Percentiles rank a stretch among this genome's conserved stretches.
Evolutionary conservation across 495 filamentous ascomycete genomes (phyloP).

Genomic region (Umbilicaria muhlenbergii): DNA sequence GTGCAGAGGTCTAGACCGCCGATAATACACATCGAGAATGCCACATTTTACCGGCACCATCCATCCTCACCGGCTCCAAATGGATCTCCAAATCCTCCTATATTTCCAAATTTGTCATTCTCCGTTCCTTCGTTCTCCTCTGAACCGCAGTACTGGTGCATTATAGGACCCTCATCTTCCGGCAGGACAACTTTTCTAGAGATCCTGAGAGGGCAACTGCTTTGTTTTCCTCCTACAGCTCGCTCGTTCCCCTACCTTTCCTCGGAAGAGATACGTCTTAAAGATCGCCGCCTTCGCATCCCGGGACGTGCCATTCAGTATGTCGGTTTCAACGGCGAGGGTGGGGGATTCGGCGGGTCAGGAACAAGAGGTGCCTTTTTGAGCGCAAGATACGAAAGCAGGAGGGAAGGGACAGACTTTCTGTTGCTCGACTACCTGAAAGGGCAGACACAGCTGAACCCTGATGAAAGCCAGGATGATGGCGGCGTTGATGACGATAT

Average conservation of each 20-base stretch:
- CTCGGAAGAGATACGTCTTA: conserved; percentile 38
- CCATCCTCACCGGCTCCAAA: conserved; percentile 32
- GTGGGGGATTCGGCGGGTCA: conserved; percentile 33
- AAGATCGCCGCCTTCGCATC: conserved; percentile 36
- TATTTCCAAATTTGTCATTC: conserved; percentile 56
- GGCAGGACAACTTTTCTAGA: conserved; percentile 66
- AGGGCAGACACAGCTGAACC: conserved; percentile 65
- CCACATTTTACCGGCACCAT: conserved; percentile 68
- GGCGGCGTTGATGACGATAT: conserved; percentile 24
- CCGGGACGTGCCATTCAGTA: conserved; percentile 57
- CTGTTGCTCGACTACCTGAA: conserved; percentile 62
- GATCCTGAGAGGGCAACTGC: conserved; percentile 53
- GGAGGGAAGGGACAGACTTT: conserved; percentile 75
- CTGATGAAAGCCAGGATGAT: conserved; percentile 35
- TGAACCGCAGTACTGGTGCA: conserved; percentile 47
- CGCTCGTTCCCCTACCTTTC: conserved; percentile 63
- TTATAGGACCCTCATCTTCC: conserved; percentile 55
- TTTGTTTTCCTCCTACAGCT: conserved; percentile 55
- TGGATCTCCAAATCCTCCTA: conserved; percentile 36
- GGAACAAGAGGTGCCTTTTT: conserved; percentile 59
- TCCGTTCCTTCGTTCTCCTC: conserved; percentile 35
- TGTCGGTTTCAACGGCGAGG: conserved; percentile 63
- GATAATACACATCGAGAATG: conserved; percentile 57
- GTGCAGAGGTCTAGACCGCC: conserved; percentile 21
- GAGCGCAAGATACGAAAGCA: conserved; percentile 83